Percentiles rank a stretch among this genome's conserved stretches.
Evolutionary conservation across 2,329 filamentous ascomycete genomes (phyloP).

Genomic region (Talaromyces sp.): DNA sequence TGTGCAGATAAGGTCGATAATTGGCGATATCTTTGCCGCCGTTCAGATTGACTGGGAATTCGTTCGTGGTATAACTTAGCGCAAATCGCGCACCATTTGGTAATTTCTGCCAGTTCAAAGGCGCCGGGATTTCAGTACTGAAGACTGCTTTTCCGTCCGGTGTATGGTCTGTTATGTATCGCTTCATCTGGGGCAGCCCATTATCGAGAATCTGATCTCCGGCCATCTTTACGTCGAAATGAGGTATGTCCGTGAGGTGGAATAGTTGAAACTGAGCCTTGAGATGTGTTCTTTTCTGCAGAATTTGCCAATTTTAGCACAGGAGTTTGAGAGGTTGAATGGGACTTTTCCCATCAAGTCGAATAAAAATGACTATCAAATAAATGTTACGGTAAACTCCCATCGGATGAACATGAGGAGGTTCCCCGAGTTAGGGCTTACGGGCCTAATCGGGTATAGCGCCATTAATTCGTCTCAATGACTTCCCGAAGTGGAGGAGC

Average conservation of each 20-base stretch:
- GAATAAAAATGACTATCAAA: not conserved
- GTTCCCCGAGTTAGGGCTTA: too few species aligned
- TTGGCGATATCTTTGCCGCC: constrained; percentile 43
- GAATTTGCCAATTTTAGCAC: not conserved
- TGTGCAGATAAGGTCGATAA: constrained; percentile 42
- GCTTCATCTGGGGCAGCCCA: constrained; percentile 6
- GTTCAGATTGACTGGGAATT: constrained; percentile 45
- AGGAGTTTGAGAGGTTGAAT: not conserved
- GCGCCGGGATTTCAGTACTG: not conserved
- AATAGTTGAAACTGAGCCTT: not conserved
- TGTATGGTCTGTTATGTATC: constrained; percentile 15
- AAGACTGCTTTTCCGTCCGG: constrained; percentile 13
- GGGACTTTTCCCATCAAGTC: not conserved
- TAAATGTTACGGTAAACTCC: not conserved
- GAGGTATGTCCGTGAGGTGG: not conserved
- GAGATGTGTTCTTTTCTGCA: not conserved
- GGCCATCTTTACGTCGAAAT: not conserved
- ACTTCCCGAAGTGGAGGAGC: constrained; percentile 7
- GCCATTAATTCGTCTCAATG: not conserved
- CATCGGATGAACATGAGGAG: too few species aligned
- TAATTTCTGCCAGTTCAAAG: constrained; percentile 11
- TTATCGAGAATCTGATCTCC: constrained; percentile 8
- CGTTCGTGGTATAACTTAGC: constrained; percentile 47
- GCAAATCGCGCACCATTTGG: constrained; percentile 43
- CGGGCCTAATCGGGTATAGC: too few species aligned